Evolutionary conservation across 2,329 filamentous ascomycete genomes (phyloP).

Genomic region (Trichoderma sp.): DNA sequence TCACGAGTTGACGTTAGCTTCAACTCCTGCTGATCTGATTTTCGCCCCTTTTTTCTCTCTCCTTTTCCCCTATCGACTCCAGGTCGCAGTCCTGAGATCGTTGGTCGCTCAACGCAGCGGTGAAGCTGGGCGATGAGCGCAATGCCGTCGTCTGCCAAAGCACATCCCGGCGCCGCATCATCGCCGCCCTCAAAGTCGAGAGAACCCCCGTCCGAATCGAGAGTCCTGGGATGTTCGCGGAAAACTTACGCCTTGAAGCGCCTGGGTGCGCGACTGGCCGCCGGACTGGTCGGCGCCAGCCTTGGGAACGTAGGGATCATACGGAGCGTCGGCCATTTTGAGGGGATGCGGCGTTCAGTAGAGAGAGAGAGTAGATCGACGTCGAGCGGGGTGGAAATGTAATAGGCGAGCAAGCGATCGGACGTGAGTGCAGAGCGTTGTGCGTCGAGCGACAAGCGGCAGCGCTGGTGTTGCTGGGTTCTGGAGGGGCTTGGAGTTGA

Average conservation of each 20-base stretch:
- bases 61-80: no score
- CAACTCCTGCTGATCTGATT: neutral
- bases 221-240: neutral
- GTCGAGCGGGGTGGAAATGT: neutral
- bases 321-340: slow-evolving; percentile 65
- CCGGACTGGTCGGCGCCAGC: slow-evolving; percentile 53
- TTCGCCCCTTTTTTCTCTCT: no score
- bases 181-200: no score
- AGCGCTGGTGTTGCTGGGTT: slow-evolving; percentile 28
- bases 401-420: slow-evolving; percentile 4
- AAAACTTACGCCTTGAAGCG: slow-evolving; percentile 17
- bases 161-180: no score
- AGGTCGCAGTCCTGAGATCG: no score
- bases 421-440: neutral
- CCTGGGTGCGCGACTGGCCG: neutral
- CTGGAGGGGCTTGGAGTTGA: slow-evolving; percentile 31
- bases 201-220: no score
- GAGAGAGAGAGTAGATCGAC: neutral
- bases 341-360: slow-evolving; percentile 15
- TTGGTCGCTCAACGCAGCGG: no score
- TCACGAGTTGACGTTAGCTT: neutral
- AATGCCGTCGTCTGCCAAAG: no score
- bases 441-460: slow-evolving; percentile 22
- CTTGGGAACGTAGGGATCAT: slow-evolving; percentile 86
- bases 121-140: no score